Percentiles rank a stretch among this genome's conserved stretches.
Conservation (phyloP, 1,139 yeast species). For the Hyphopichia wangnamkhiaoensis region DNA sequence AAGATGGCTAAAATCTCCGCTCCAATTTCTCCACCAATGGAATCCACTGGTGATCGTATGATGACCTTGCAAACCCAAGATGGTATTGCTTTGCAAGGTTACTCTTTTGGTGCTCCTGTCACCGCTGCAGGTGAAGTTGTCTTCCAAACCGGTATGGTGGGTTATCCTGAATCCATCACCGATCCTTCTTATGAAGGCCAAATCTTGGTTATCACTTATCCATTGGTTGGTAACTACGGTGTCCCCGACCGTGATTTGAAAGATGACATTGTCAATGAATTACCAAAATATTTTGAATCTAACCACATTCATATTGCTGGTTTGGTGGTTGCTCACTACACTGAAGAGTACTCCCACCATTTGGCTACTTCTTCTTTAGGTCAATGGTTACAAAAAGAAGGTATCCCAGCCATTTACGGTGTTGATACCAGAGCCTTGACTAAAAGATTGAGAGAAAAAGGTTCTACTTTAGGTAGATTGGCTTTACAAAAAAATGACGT, state of each 20-base stretch:
- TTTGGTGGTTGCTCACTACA: constrained; percentile 93
- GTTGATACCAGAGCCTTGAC: constrained; percentile 96
- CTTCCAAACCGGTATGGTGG: constrained; percentile 99
- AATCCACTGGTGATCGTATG: constrained; percentile 75
- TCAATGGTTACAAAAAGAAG: constrained; percentile 88
- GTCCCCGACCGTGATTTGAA: constrained; percentile 83
- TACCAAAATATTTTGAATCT: constrained; percentile 94
- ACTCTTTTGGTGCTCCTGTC: constrained; percentile 93
- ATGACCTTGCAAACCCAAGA: constrained; percentile 91
- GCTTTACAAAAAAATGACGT: constrained; percentile 57
- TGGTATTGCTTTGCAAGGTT: constrained; percentile 90
- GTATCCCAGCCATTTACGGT: constrained; percentile 95
- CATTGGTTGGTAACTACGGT: constrained; percentile 98
- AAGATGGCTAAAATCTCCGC: constrained; percentile 42
- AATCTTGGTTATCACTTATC: constrained; percentile 93
- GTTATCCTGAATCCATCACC: constrained; percentile 97
- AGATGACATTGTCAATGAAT: constrained; percentile 72
- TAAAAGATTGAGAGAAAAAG: constrained; percentile 86
- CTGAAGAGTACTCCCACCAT: constrained; percentile 93
- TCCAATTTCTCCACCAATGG: constrained; percentile 90
- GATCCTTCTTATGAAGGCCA: constrained; percentile 99
- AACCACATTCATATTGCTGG: constrained; percentile 93
- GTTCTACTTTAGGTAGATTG: constrained; percentile 89
- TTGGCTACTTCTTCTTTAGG: constrained; percentile 92
- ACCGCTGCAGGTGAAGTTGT: constrained; percentile 96